phyloP scores from a whole-genome alignment of 176 grass and related monocot genomes.

The Musa troglodytarum region DNA sequence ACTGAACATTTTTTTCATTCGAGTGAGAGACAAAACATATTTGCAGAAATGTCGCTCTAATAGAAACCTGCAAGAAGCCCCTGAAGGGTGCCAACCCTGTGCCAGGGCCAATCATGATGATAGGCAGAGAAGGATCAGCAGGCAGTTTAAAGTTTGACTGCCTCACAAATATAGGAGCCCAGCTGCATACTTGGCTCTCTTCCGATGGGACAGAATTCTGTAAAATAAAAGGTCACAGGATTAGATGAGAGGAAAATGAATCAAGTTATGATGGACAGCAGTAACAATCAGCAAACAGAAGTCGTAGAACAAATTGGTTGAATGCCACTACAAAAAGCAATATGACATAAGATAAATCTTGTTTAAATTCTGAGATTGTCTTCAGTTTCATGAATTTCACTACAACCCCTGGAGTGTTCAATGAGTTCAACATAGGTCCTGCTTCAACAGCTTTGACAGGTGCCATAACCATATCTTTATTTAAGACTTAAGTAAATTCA shows the following conservation, averaged over 20 bases:
- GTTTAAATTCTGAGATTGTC: no score
- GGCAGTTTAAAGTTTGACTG: constrained; percentile 94
- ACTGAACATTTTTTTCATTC: background rate
- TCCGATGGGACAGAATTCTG: constrained; percentile 61
- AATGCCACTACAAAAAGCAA: no score
- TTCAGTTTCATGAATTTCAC: no score
- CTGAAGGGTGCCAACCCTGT: constrained; percentile 91
- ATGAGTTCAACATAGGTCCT: no score
- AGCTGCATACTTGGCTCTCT: constrained; percentile 50
- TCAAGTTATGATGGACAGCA: no score
- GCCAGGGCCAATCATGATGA: constrained; percentile 88
- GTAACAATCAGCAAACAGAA: no score
- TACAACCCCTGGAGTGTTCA: no score
- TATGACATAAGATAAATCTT: no score
- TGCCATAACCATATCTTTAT: no score
- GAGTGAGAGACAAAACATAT: background rate
- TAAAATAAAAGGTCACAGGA: constrained; percentile 11
- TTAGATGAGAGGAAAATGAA: constrained; percentile 12
- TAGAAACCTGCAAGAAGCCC: constrained; percentile 73
- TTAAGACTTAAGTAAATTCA: no score
- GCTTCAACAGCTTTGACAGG: no score
- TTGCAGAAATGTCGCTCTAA: background rate
- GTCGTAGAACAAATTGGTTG: no score
- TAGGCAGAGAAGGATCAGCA: constrained; percentile 47
- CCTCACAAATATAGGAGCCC: constrained; percentile 76